These are phyloP conservation scores for Dothistroma pini DNA, from an alignment of 2,329 filamentous ascomycete genomes.

Conservation along the genomic window DNA sequence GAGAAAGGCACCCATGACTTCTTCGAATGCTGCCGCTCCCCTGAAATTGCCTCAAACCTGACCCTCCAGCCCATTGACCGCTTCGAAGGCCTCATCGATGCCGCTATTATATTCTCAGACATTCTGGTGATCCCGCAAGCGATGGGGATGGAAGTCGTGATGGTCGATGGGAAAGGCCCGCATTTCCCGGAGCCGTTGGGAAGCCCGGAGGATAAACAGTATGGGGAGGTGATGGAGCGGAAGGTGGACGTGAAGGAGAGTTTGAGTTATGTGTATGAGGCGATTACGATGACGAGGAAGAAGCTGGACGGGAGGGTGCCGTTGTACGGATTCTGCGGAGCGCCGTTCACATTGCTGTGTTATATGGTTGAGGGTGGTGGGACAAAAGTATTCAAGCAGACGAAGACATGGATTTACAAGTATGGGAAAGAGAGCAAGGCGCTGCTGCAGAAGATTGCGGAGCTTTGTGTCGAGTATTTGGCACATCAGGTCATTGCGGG, in stretches of 20 bases:
- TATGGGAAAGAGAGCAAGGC: conserved; percentile 76
- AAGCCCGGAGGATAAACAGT: conserved; percentile 78
- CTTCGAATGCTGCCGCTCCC: conserved; percentile 93
- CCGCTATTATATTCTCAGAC: conserved; percentile 98
- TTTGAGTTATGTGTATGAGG: conserved; percentile 92
- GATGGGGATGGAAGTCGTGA: conserved; percentile 97
- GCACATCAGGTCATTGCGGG: conserved; percentile 89
- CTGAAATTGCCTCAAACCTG: conserved; percentile 87
- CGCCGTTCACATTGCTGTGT: conserved; percentile 93
- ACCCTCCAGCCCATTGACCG: conserved; percentile 95
- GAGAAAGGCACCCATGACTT: conserved; percentile 90
- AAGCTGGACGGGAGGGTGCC: conserved; percentile 87
- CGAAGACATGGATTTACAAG: conserved; percentile 95
- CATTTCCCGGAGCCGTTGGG: conserved; percentile 84
- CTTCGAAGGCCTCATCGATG: conserved; percentile 84
- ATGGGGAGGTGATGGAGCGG: conserved; percentile 68
- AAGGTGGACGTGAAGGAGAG: conserved; percentile 80
- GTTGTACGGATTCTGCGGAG: conserved; percentile 92
- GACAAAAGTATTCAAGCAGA: conserved; percentile 88
- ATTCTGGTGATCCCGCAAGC: conserved; percentile 97
- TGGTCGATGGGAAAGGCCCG: conserved; percentile 96
- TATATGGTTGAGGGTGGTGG: conserved; percentile 99
- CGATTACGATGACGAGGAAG: conserved; percentile 83
- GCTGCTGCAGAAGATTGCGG: conserved; percentile 84
- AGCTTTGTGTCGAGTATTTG: conserved; percentile 91